phyloP scores from a whole-genome alignment of 2,329 filamentous ascomycete species.

The Apiospora kogelbergensis region DNA sequence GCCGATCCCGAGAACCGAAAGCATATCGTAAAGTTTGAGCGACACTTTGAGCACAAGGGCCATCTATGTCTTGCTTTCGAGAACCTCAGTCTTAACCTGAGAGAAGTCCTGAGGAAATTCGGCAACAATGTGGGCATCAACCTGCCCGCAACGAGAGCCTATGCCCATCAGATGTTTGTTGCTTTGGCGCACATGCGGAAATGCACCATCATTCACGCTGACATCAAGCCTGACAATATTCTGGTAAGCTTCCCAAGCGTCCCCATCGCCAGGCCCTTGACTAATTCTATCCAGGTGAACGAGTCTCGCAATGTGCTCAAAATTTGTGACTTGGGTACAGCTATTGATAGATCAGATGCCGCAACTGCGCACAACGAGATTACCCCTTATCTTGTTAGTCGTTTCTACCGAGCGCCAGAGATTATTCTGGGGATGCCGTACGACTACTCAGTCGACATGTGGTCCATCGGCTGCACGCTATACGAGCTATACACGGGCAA shows the following conservation, averaged over 20 bases:
- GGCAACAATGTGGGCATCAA: conserved; percentile 94
- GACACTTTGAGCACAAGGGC: conserved; percentile 89
- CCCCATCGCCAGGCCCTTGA: conserved; percentile 12
- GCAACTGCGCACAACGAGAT: conserved; percentile 75
- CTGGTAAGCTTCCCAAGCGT: conserved; percentile 54
- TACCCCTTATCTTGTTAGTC: conserved; percentile 91
- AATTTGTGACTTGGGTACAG: conserved; percentile 95
- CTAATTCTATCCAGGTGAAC: conserved; percentile 57
- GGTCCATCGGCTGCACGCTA: conserved; percentile 95
- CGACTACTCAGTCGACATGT: conserved; percentile 93
- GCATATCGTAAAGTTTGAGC: conserved; percentile 85
- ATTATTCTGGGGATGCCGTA: conserved; percentile 97
- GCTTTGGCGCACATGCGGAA: conserved; percentile 85
- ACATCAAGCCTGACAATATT: conserved; percentile 97
- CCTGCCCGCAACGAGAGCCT: conserved; percentile 79
- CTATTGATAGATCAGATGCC: conserved; percentile 81
- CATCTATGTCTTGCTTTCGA: conserved; percentile 98
- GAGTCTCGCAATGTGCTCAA: conserved; percentile 83
- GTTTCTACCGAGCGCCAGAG: conserved; percentile 96
- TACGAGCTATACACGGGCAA: conserved; percentile 98
- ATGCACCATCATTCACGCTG: conserved; percentile 91
- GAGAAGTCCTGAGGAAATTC: conserved; percentile 93
- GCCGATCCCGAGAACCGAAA: conserved; percentile 87
- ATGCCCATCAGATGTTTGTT: conserved; percentile 92
- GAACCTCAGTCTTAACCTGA: conserved; percentile 87